Evolutionary conservation across 2,329 filamentous ascomycete genomes (phyloP), one percentile per base, ranked within the genome.

Genomic region (Talaromyces sp.): DNA sequence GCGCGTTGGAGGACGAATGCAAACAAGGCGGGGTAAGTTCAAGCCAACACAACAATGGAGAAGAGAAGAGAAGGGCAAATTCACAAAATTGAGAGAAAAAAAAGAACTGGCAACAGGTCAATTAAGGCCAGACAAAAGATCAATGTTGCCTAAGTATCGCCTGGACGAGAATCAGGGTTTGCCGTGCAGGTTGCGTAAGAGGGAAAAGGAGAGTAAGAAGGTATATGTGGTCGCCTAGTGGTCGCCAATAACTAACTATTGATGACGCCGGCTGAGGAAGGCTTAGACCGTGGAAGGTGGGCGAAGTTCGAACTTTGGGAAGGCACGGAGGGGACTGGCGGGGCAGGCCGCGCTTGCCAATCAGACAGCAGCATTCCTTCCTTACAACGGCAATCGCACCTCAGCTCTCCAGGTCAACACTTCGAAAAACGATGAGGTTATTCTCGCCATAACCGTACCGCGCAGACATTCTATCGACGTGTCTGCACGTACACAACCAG

Each of bases 261-360:
- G 63, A 59, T n/a, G 58, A 60, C 48, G 57, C 31, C 36, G 58
- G 55, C 22, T 61, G 55, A n/a, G 52, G 25, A 19, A n/a, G 53
- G 25, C 15, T 45, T 56, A 25, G 25, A 54, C 28, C 9, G 45
- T 48, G 48, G 48, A 52, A 52, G 48, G 48, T 17, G 21, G 19
- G 46, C 46, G 46, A 33, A 33, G 11, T 51, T 41, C 46, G 46
- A 33, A 33, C 19, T 51, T 41, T 15, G n/a, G 52, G n/a, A 17
- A 22, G 40, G 52, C 19, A 37, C 25, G 40, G n/a, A 22, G 31
- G 53, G 10, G 36, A 37, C 31, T 43, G 40, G 53, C 53, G 53
- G 53, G 53, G 53, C 45, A 48, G 50, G 37, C 19, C 36, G 50
- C 36, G n/a, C 36, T 22, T 52, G 35, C 48, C 33, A 39, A 39